Evolutionary conservation across 2,329 filamentous ascomycete species (phyloP), one percentile per base, ranked within the genome.

Genomic region (Nemania abortiva): DNA sequence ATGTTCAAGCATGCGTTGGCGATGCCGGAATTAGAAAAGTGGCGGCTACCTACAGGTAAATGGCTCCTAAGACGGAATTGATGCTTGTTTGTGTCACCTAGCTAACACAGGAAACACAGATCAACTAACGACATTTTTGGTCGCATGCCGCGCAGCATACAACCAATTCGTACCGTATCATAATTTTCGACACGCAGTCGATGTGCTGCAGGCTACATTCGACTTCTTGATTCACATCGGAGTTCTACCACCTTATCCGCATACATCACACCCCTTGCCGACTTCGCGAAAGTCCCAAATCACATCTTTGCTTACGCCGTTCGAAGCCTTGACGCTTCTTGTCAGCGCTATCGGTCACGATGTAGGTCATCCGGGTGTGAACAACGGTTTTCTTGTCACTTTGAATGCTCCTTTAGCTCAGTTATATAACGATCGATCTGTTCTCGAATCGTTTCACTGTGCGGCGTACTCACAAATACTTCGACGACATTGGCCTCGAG

Each of bases 301-400:
- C 55, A 92, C 92, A 2, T 84, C 87, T 53, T 84, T 98, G 27
- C 84, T 99, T n/a, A 87, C 88, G 57, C 94, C 95, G 0, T 93
- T 97, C 72, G 95, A 98, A 79, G 93, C 92, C 5, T 85, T 99
- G 62, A 95, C 94, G 0, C 87, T 99, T 2, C 86, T 99, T 54
- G 91, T 98, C 72, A 95, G 95, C 9, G 96, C 96, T n/a, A 97
- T 99, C 76, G 96, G 96, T 50, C 96, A 99, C 75, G 96, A 99
- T 79, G 96, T 98, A 47, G 96, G 96, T 24, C 96, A 99, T 78
- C 96, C 96, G 0, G 96, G 96, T 64, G 96, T 99, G 76, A 99
- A 98, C 83, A 99, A 99, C 79, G 94, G 95, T 34, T 99, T 99
- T 78, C 85, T 99, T 5, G 90, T 97, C 20, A 94, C 93, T 37